Evolutionary conservation across 2,329 filamentous ascomycete species (phyloP), one percentile per base, ranked within the genome.

Genomic region (Eurotiales sp.): DNA sequence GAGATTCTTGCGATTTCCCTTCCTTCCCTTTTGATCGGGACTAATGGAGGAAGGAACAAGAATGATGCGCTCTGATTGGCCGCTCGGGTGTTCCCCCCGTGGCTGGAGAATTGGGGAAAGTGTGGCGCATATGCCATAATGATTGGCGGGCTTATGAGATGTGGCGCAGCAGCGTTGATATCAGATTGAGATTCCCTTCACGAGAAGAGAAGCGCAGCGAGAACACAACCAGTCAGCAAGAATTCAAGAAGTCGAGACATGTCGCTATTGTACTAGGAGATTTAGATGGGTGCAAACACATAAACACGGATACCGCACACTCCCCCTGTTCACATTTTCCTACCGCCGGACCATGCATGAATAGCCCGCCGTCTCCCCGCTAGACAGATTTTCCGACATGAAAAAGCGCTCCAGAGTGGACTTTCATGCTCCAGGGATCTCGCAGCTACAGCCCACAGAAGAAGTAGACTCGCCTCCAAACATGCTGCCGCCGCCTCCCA

Each of bases 381-480:
- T n/a, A n/a, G n/a, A n/a, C n/a, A n/a, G n/a, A 37, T 37, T 23
- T n/a, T 45, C 29, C 8, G 23, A 43, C 50, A 85, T 85, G 83
- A 73, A 74, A 60, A 86, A 86, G 70, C 82, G 83, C 66, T 75
- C 77, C 68, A 74, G 79, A 67, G 71, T 45, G 17, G 34, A 47
- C 25, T 36, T 30, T 27, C 36, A 25, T 12, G 40, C 15, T 58
- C 63, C 68, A 59, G 68, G 69, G 48, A 62, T 46, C 54, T 46
- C 56, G 30, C 48, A 32, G 10, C 23, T 25, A 11, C 34, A 36
- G 4, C 27, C 19, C 46, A 36, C 47, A 36, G 39, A 36, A 51
- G 42, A 43, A 50, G 42, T 58, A 61, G 57, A 54, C 55, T 54
- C 62, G n/a, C 25, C 19, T 14, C 8, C 46, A 40, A 27, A 27